Evolutionary conservation across 2,329 filamentous ascomycete genomes (phyloP), one percentile per base, ranked within the genome.

Genomic region (Curvularia spicifera): DNA sequence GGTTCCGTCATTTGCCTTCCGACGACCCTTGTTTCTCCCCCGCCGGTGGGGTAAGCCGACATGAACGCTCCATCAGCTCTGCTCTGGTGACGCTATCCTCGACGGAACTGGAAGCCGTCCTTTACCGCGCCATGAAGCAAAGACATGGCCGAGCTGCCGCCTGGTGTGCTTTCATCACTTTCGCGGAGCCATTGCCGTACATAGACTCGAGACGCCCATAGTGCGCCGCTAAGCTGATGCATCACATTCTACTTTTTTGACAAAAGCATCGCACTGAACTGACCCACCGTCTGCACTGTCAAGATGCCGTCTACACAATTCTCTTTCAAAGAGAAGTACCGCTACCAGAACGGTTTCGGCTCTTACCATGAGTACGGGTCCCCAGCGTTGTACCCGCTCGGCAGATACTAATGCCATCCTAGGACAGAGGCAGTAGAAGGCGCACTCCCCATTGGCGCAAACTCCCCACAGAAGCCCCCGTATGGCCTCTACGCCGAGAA

Each of bases 401-500:
- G 20, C 26, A 15, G 7, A 18, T 13, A 51, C 64, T 73, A 20
- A 71, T 53, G 39, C 9, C 4, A 28, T 8, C 15, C 6, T 69
- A 93, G 90, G 73, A 87, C 89, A 43, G 91, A 95, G 81, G 91
- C 91, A 44, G 81, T 94, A 55, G 82, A 87, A 15, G 89, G 88
- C 18, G 88, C 91, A 5, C 82, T 94, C 5, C 91, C 92, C 8
- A 73, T 91, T 57, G 91, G 85, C 49, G 85, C 88, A 42, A 96
- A 96, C 81, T 91, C 90, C 2, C 92, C 92, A 0, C 91, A 96
- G 74, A 91, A 92, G 72, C 88, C 88, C 0, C 84, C 90, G 0
- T 86, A 87, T 64, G 91, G 91, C 0, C 86, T 96, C 28, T 95
- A 95, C 78, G 87, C 91, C 28, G 92, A 96, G 78, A 83, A 86